Evolutionary conservation across 1,284 basidiomycete genomes (phyloP).

Genomic region (Irpex rosettiformis): DNA sequence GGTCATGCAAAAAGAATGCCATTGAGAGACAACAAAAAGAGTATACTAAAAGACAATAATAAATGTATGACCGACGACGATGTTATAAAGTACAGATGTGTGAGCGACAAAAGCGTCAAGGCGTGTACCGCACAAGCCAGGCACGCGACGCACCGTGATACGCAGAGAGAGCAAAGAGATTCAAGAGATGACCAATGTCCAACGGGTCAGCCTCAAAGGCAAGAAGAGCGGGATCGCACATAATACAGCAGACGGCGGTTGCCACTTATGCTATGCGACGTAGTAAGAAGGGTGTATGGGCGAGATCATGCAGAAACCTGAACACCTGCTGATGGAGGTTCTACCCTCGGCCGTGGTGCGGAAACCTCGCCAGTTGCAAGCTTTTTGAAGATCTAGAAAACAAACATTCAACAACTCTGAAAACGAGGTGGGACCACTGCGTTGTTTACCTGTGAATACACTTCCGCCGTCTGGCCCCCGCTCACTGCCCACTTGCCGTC

Average conservation of each 20-base stretch:
- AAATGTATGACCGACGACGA: background rate
- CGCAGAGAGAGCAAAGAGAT: slow-evolving; percentile 4
- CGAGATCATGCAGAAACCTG: slow-evolving; percentile 8
- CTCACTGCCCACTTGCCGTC: slow-evolving; percentile 77
- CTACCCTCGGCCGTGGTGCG: slow-evolving; percentile 10
- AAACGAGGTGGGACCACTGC: background rate
- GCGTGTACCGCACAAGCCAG: too few species aligned
- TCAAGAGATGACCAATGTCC: slow-evolving; percentile 9
- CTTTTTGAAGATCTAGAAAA: slow-evolving; percentile 32
- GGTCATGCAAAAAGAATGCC: too few species aligned
- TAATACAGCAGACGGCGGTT: background rate
- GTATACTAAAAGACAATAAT: background rate
- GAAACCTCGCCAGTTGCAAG: slow-evolving; percentile 22
- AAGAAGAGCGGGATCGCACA: background rate
- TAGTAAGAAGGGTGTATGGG: background rate
- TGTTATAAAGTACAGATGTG: background rate
- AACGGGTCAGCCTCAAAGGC: background rate
- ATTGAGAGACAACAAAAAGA: background rate
- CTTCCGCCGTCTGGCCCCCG: slow-evolving; percentile 70
- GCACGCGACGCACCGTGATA: slow-evolving; percentile 1
- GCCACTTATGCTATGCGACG: background rate
- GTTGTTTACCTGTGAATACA: slow-evolving; percentile 60
- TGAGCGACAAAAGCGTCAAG: background rate
- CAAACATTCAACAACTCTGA: background rate
- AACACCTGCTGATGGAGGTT: slow-evolving; percentile 8